Evolutionary conservation across 106 monocot genomes (phyloP).

Genomic region (Apostasia shenzhenica): DNA sequence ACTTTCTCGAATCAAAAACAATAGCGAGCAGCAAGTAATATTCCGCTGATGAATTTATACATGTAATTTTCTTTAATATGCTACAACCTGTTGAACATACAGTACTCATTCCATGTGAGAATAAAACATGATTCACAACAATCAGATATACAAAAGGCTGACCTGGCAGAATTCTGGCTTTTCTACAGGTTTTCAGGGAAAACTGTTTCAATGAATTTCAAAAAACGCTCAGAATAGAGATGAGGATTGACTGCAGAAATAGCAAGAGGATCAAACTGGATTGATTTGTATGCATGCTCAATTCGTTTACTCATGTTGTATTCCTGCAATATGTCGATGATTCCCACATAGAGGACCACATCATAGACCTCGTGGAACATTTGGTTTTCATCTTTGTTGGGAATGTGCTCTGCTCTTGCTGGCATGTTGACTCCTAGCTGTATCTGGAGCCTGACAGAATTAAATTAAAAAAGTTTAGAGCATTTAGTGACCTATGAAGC

Average conservation of each 20-base stretch:
- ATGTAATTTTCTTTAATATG: background rate
- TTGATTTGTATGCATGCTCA: conserved; percentile 59
- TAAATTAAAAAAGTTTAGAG: background rate
- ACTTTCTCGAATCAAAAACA: too few relatives aligned
- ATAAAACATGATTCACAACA: background rate
- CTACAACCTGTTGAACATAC: background rate
- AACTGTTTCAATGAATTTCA: conserved; percentile 43
- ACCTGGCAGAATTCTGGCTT: background rate
- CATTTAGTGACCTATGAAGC: too few relatives aligned
- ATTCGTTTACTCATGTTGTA: conserved; percentile 50
- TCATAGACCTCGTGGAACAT: conserved; percentile 37
- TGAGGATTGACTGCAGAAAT: conserved; percentile 57
- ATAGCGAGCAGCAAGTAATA: too few relatives aligned
- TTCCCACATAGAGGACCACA: conserved; percentile 40
- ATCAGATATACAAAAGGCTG: background rate
- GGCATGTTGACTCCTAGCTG: conserved; percentile 55
- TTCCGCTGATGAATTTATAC: too few relatives aligned
- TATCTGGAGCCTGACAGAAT: conserved; percentile 22
- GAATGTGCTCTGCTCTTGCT: conserved; percentile 40
- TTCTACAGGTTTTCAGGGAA: conserved; percentile 22
- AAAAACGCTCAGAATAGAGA: conserved; percentile 51
- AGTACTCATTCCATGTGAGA: background rate
- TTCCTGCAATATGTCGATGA: conserved; percentile 53
- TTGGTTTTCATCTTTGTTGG: conserved; percentile 25
- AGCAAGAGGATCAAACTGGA: conserved; percentile 46